Evolutionary conservation across 129 eudicot species (phyloP), one percentile per base, ranked within the genome.

Genomic region (Glebionis coronaria): DNA sequence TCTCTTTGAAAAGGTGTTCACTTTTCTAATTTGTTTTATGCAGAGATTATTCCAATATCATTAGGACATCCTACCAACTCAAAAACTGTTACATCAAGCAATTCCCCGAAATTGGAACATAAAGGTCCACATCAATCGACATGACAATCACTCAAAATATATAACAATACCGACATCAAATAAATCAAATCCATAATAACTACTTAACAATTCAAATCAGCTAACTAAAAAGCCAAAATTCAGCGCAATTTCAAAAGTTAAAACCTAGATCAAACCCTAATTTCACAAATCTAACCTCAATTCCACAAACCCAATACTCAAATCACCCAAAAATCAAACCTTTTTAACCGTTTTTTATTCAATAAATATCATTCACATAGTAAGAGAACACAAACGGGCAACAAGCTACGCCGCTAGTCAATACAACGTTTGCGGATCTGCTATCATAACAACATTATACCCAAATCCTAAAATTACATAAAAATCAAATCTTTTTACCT

Each of bases 41-140:
- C 54, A 46, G 56, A 5, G 31, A 75, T 60, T 7, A 28, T 49
- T 67, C 55, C 72, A 59, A 21, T 27, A 66, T 46, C 35, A 35
- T 75, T 67, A 45, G 46, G 56, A 65, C 31, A 14, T 58, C 79
- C 74, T 68, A 67, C 79, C 79, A 59, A 75, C 74, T 62, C 45
- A 68, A 56, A n/a, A 60, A 50, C 50, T 15, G 70, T 60, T 35
- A 40, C 74, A 75, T 68, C 80, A 75, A 68, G 53, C 64, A 27
- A 25, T 60, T 60, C 53, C 55, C 56, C 49, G 42, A 18, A 44
- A 35, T 40, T 54, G 8, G 38, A 67, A 75, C 19, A 74, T 42
- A 29, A 44, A 67, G 54, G 74, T 60, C 78, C 49, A 75, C 74
- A 68, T 76, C 80, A 68, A 42, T 76, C 44, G 56, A 52, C n/a